These are phyloP conservation scores for Leishmania guyanensis DNA, from an alignment of 208 protist species.

Conservation along the genomic window DNA sequence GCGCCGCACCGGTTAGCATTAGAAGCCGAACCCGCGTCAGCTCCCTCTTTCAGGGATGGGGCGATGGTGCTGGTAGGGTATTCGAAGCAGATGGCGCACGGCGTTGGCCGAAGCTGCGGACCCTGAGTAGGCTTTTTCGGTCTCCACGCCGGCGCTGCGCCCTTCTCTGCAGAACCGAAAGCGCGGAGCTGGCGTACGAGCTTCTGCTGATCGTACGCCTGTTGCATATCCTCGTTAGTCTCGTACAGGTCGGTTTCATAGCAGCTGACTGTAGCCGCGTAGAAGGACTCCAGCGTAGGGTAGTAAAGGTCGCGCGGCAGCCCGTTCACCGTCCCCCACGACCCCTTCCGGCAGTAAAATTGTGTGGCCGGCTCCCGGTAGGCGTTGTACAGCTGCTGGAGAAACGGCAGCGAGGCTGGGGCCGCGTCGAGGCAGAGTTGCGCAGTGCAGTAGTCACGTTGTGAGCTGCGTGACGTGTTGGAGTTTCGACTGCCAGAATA, in stretches of 20 bases:
- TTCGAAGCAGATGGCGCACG: constrained; percentile 48
- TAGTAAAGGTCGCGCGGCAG: constrained; percentile 28
- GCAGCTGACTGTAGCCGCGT: constrained; percentile 38
- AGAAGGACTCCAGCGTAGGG: constrained; percentile 42
- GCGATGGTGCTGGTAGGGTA: constrained; percentile 32
- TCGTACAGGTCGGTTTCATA: constrained; percentile 45
- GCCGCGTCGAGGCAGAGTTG: not conserved
- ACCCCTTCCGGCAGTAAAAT: constrained; percentile 42
- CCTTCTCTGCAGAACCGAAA: not conserved
- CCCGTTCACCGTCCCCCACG: constrained; percentile 21
- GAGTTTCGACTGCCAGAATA: not conserved
- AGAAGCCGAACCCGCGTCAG: not conserved
- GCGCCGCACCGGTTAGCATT: not conserved
- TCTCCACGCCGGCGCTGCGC: not conserved
- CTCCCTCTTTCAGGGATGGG: constrained; percentile 24
- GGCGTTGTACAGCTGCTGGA: constrained; percentile 45
- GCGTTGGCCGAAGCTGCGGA: constrained; percentile 29
- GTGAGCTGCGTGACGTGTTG: not conserved
- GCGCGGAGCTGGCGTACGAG: not conserved
- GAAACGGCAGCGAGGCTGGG: constrained; percentile 29
- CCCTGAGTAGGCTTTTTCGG: not conserved
- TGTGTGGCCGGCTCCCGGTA: constrained; percentile 40
- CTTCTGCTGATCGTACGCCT: constrained; percentile 1
- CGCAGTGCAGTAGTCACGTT: not conserved
- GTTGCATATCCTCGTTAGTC: constrained; percentile 41